Percentiles rank a stretch among this genome's conserved stretches.
phyloP scores from a whole-genome alignment of 352 stramenopile genomes.

The Pythium pyrilobum region DNA sequence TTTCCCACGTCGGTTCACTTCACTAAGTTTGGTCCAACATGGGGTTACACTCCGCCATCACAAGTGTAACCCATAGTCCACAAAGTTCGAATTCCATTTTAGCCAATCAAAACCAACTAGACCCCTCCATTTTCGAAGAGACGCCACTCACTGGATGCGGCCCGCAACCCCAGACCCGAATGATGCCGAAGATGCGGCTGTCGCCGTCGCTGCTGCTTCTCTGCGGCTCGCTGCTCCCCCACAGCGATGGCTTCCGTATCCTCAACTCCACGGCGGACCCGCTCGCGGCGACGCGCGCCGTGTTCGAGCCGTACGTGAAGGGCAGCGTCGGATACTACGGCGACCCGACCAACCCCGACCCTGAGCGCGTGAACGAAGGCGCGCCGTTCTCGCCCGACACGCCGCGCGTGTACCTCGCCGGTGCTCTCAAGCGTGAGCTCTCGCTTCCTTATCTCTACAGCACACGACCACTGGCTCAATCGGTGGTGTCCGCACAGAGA shows the following conservation, averaged over 20 bases:
- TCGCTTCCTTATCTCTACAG: neutral
- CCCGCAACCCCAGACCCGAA: neutral
- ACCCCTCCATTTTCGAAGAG: neutral
- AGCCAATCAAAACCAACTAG: neutral
- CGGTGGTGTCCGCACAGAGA: conserved; percentile 27
- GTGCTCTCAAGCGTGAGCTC: conserved; percentile 32
- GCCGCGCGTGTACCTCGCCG: conserved; percentile 46
- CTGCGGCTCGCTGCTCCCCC: neutral
- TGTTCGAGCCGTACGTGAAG: conserved; percentile 80
- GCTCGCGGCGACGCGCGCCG: conserved; percentile 24
- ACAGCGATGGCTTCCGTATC: conserved; percentile 27
- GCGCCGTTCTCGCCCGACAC: conserved; percentile 67
- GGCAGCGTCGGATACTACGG: conserved; percentile 83
- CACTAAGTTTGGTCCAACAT: conserved; percentile 6
- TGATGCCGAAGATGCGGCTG: neutral
- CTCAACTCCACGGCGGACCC: conserved; percentile 31
- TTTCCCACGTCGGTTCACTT: neutral
- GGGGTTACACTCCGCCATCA: neutral
- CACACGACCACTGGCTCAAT: neutral
- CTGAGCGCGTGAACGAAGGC: conserved; percentile 84
- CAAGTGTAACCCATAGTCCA: neutral
- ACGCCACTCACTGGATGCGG: too few relatives aligned
- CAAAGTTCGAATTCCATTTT: neutral
- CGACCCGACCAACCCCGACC: conserved; percentile 54
- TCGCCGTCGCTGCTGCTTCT: neutral